Evolutionary conservation across 192 early-diverging fungal genomes (phyloP).

Genomic region (Lobosporangium transversale): DNA sequence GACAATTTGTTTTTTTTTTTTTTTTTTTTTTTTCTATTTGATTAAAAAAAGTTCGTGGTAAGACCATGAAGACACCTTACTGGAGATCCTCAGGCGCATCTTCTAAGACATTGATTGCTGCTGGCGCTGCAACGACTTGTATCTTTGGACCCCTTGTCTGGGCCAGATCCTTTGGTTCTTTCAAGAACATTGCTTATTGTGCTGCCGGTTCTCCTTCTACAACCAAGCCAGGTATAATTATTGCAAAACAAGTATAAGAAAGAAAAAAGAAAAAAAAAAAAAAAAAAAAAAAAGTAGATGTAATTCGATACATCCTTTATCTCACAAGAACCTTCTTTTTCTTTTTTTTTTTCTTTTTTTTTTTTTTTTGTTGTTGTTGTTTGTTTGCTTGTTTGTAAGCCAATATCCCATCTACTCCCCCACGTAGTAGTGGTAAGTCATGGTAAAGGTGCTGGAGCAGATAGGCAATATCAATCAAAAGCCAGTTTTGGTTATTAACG

Average conservation of each 20-base stretch:
- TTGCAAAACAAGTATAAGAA: too few species aligned
- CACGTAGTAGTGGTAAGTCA: too few species aligned
- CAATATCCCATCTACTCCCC: neutral
- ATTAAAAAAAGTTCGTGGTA: too few species aligned
- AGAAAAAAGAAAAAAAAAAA: too few species aligned
- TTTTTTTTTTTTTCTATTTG: neutral
- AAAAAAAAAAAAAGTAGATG: too few species aligned
- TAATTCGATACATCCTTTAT: too few species aligned
- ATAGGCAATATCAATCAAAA: too few species aligned
- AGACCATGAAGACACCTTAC: neutral
- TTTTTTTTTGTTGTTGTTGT: too few species aligned
- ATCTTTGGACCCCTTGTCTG: constrained; percentile 29
- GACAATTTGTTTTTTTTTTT: too few species aligned
- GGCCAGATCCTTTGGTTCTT: neutral
- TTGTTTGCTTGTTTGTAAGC: neutral
- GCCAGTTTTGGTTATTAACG: too few species aligned
- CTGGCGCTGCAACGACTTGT: constrained; percentile 16
- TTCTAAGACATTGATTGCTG: constrained; percentile 11
- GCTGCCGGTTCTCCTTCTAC: neutral
- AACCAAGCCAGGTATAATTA: constrained; percentile 4
- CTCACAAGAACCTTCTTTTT: too few species aligned
- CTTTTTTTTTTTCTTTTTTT: neutral
- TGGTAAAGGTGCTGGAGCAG: too few species aligned
- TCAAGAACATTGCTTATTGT: constrained; percentile 17
- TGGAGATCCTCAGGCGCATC: neutral